Base-by-base conservation (phyloP, 108 stramenopile species). In the Stephanodiscus triporus region DNA sequence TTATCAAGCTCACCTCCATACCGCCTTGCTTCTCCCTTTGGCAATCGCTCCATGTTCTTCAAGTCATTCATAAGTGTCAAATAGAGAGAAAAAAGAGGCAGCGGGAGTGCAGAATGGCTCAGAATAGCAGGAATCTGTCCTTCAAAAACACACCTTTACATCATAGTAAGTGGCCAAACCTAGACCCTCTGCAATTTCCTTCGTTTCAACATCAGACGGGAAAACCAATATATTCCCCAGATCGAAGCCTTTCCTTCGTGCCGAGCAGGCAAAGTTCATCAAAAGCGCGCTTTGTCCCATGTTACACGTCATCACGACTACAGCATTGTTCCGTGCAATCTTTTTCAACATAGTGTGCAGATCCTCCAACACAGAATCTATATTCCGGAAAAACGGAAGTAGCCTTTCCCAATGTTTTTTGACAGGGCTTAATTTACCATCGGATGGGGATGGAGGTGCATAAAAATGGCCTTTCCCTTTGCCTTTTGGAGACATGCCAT, bases 151-250 rank as follows among this genome's bases (percentile, higher is more conserved):
- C 68, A 93, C 88, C 61, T 84, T 75, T 75, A 87, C 84, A 64
- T 92, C 90, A 69, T 88, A 95, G 49, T 78, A 95, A 0, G 87
- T 86, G 0, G 79, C 57, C 20, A 95, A 66, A 42, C 94, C 94
- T 55, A 95, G 47, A 6, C 86, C 73, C 50, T 88, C 84, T 4
- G 88, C 88, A 6, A 95, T 47, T 62, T 84, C 91, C 66, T 85
- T 85, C 10, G 91, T 91, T 68, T 91, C 87, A 9, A 66, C 29
- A 72, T 95, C 94, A 0, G 94, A 88, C 0, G 91, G 88, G 73
- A 95, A 95, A 8, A 95, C 87, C 27, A 95, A 66, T 23, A 95
- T 78, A 56, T 83, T 80, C 14, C 71, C 66, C 77, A 85, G 51
- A 53, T 78, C 81, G 30, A 87, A 64, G 17, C 84, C 84, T 50